Conservation (phyloP, 2,329 filamentous ascomycete species). For the Penicillium palitans region DNA sequence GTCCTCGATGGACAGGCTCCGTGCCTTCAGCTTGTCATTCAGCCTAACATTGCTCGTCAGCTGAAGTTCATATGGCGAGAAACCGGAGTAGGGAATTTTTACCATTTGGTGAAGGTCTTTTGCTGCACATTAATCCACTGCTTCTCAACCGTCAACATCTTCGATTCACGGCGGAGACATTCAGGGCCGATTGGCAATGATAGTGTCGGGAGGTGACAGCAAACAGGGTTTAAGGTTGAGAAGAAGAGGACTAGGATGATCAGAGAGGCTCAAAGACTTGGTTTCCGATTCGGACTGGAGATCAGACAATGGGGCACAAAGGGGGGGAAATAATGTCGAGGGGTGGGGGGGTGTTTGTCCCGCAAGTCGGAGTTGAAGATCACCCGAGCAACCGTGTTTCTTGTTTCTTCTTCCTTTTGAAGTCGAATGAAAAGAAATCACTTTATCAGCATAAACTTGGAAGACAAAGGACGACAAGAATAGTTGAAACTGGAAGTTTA, state of each 20-base stretch:
- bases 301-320: constrained; percentile 10
- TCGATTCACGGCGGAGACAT: constrained; percentile 29
- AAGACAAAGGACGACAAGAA: background rate
- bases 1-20: constrained; percentile 79
- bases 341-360: constrained; percentile 3
- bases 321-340: constrained; percentile 3
- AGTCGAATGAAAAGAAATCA: background rate
- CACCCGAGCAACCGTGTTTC: constrained; percentile 11
- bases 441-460: background rate
- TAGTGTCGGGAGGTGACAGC: constrained; percentile 6
- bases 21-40: constrained; percentile 85
- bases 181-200: constrained; percentile 29
- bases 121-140: constrained; percentile 80
- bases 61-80: background rate
- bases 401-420: background rate
- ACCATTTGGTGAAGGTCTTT: constrained; percentile 99
- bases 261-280: constrained; percentile 7
- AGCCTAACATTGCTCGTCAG: constrained; percentile 60
- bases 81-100: constrained; percentile 9
- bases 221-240: constrained; percentile 7
- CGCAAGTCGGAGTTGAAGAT: constrained; percentile 11
- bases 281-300: constrained; percentile 16
- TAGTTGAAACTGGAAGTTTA: background rate
- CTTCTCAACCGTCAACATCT: constrained; percentile 57
- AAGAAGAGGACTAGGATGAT: constrained; percentile 1